Percentiles rank a stretch among this genome's conserved stretches.
Evolutionary conservation across 257 asterid genomes (phyloP).

Genomic region (Salvia miltiorrhiza): DNA sequence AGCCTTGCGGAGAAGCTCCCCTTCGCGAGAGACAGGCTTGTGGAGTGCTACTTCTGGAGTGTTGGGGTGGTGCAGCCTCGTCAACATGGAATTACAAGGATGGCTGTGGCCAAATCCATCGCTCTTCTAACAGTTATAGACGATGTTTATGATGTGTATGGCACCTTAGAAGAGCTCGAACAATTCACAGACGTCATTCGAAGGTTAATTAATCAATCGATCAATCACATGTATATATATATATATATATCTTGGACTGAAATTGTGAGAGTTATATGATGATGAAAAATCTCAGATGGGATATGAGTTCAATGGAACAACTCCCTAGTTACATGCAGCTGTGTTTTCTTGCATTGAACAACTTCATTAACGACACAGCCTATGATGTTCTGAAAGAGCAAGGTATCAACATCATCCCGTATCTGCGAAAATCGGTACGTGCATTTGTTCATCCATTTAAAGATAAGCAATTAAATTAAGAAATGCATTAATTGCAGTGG

Average conservation of each 20-base stretch:
- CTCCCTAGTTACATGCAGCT: constrained; percentile 41
- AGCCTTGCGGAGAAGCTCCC: constrained; percentile 32
- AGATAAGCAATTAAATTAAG: too few relatives aligned
- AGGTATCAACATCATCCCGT: constrained; percentile 18
- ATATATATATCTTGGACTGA: too few relatives aligned
- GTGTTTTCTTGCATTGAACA: constrained; percentile 34
- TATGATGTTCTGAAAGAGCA: constrained; percentile 33
- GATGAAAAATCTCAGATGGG: too few relatives aligned
- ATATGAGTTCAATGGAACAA: background rate
- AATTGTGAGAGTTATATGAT: too few relatives aligned
- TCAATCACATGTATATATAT: too few relatives aligned
- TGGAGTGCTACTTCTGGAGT: constrained; percentile 38
- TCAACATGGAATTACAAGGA: background rate
- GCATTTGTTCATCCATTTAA: too few relatives aligned
- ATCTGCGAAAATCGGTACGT: constrained; percentile 33
- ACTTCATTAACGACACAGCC: constrained; percentile 23
- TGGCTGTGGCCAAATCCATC: background rate
- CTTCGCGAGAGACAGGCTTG: constrained; percentile 51
- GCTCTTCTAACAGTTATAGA: constrained; percentile 31
- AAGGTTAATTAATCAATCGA: constrained; percentile 21
- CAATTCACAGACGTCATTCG: constrained; percentile 32
- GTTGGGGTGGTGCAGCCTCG: constrained; percentile 24
- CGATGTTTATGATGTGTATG: too few relatives aligned
- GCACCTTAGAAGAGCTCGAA: background rate
- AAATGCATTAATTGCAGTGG: too few relatives aligned